Evolutionary conservation across 345 rosid genomes (phyloP).

Genomic region (Aquilaria malaccensis): DNA sequence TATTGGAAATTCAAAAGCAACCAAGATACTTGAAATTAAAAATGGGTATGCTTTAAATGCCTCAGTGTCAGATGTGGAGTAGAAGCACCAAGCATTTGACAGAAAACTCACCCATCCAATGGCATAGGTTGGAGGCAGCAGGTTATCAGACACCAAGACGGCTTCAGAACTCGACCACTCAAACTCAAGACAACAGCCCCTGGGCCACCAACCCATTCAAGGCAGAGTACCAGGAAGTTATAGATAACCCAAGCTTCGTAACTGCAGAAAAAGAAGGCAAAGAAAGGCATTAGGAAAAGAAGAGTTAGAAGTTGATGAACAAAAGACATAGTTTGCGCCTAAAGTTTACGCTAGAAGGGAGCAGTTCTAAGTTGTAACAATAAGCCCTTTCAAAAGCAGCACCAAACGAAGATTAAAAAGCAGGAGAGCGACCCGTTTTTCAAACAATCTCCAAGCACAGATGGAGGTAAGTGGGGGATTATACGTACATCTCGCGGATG

Average conservation of each 20-base stretch:
- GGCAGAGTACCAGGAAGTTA: slow-evolving; percentile 82
- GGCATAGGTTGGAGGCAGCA: slow-evolving; percentile 87
- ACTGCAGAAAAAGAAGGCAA: slow-evolving; percentile 26
- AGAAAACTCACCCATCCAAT: slow-evolving; percentile 74
- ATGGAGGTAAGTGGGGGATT: too few species aligned
- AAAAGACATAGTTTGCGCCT: too few species aligned
- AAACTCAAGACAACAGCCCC: slow-evolving; percentile 91
- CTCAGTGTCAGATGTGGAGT: too few species aligned
- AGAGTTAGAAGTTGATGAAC: too few species aligned
- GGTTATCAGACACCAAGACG: slow-evolving; percentile 78
- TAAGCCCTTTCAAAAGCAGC: too few species aligned
- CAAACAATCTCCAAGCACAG: too few species aligned
- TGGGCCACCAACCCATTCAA: slow-evolving; percentile 99
- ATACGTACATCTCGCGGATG: slow-evolving; percentile 90
- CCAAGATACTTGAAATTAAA: neutral
- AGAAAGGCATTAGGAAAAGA: neutral
- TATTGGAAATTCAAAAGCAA: too few species aligned
- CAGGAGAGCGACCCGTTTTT: too few species aligned
- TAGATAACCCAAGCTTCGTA: slow-evolving; percentile 99
- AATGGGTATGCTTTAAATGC: neutral
- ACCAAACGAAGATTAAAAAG: too few species aligned
- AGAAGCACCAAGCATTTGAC: neutral
- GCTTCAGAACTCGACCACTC: slow-evolving; percentile 78
- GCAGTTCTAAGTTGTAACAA: too few species aligned
- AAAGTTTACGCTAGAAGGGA: too few species aligned